phyloP scores from a whole-genome alignment of 768 basidiomycete genomes.

The Russula vinacea region DNA sequence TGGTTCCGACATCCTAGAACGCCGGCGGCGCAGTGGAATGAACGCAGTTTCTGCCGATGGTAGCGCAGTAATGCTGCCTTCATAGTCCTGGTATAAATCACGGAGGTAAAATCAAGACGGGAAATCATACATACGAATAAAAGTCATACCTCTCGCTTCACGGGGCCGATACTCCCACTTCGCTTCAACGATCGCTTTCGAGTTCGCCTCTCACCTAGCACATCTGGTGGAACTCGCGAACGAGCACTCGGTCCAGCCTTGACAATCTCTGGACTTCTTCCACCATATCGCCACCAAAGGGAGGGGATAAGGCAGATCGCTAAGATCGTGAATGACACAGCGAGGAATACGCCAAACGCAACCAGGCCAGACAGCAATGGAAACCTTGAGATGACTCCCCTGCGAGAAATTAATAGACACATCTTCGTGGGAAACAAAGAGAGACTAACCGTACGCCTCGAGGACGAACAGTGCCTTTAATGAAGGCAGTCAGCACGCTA shows the following conservation, averaged over 20 bases:
- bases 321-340: slow-evolving; percentile 36
- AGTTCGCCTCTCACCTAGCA: slow-evolving; percentile 14
- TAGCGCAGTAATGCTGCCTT: slow-evolving; percentile 8
- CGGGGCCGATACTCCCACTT: slow-evolving; percentile 17
- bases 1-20: slow-evolving; percentile 21
- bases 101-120: not conserved
- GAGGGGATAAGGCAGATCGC: slow-evolving; percentile 37
- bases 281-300: slow-evolving; percentile 34
- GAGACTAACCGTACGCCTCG: slow-evolving; percentile 62
- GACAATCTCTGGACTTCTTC: not conserved
- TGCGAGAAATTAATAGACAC: slow-evolving; percentile 34
- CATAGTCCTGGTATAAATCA: slow-evolving; percentile 21
- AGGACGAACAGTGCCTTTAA: slow-evolving; percentile 61
- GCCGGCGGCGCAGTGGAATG: slow-evolving; percentile 24
- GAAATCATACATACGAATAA: not conserved
- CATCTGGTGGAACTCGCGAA: slow-evolving; percentile 11
- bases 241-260: slow-evolving; percentile 2
- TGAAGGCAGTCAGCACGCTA: slow-evolving; percentile 56
- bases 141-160: slow-evolving; percentile 19
- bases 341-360: slow-evolving; percentile 39
- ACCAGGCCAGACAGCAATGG: slow-evolving; percentile 55
- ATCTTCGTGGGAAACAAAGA: not conserved
- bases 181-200: slow-evolving; percentile 29
- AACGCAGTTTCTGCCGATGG: slow-evolving; percentile 14
- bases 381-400: slow-evolving; percentile 68